These are phyloP conservation scores for Aureobasidium sp. DNA, from an alignment of 2,329 filamentous ascomycete species.

Conservation along the genomic window DNA sequence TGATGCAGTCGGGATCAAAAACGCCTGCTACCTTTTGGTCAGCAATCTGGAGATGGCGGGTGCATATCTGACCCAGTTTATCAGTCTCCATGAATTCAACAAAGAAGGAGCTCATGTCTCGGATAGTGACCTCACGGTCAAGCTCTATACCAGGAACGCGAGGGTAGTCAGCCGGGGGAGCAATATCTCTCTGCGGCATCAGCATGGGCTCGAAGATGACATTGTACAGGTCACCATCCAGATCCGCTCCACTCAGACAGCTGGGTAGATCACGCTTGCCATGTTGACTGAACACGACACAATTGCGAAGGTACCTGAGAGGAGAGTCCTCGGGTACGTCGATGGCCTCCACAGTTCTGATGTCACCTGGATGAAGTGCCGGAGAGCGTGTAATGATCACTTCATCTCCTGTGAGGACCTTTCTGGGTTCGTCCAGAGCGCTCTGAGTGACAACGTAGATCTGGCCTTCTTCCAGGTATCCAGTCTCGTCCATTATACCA, in stretches of 20 bases:
- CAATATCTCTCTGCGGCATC: conserved; percentile 36
- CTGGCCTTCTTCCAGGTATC: conserved; percentile 57
- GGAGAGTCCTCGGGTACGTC: conserved; percentile 54
- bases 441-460: conserved; percentile 58
- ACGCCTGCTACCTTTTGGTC: conserved; percentile 25
- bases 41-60: conserved; percentile 35
- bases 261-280: conserved; percentile 70
- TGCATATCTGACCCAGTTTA: conserved; percentile 37
- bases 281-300: conserved; percentile 67
- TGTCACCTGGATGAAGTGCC: conserved; percentile 73
- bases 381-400: conserved; percentile 72
- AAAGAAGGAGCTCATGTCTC: conserved; percentile 75
- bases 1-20: conserved; percentile 11
- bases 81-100: conserved; percentile 62
- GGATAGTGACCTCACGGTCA: conserved; percentile 48
- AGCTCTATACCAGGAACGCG: conserved; percentile 52
- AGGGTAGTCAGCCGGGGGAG: conserved; percentile 63
- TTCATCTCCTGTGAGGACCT: conserved; percentile 31
- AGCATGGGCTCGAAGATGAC: conserved; percentile 63
- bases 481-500: conserved; percentile 78
- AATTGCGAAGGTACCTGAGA: conserved; percentile 59
- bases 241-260: conserved; percentile 70
- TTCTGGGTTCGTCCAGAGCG: conserved; percentile 23
- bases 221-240: conserved; percentile 78
- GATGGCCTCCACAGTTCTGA: conserved; percentile 59